Percentiles rank a stretch among this genome's conserved stretches.
Conservation (phyloP, 1,139 yeast genomes). For the Nematodospora anomalae region DNA sequence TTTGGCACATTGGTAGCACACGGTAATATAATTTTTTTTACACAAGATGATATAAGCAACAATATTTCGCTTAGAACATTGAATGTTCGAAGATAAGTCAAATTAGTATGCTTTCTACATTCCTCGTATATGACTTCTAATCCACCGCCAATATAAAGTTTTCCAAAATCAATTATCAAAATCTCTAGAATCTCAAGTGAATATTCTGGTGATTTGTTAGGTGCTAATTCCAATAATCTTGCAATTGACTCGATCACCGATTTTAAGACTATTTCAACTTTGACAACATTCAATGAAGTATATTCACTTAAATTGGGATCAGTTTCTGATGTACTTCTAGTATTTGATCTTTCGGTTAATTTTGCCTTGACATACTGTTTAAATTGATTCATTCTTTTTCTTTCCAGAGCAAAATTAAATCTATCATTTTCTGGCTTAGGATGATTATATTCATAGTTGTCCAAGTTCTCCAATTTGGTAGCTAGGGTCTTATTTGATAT, state of each 20-base stretch:
- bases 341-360: slow-evolving; percentile 22
- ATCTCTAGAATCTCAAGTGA: slow-evolving; percentile 68
- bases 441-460: slow-evolving; percentile 25
- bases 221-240: slow-evolving; percentile 72
- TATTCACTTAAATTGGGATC: slow-evolving; percentile 28
- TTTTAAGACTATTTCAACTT: slow-evolving; percentile 65
- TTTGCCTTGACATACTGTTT: slow-evolving; percentile 38
- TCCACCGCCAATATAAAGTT: slow-evolving; percentile 71
- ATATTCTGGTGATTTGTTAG: slow-evolving; percentile 61
- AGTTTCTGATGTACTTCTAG: slow-evolving; percentile 21
- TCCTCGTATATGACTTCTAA: slow-evolving; percentile 65
- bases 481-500: slow-evolving; percentile 48
- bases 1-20: slow-evolving; percentile 63
- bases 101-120: slow-evolving; percentile 17
- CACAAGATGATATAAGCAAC: slow-evolving; percentile 66
- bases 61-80: slow-evolving; percentile 63
- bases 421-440: slow-evolving; percentile 23
- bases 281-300: slow-evolving; percentile 38
- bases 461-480: slow-evolving; percentile 41
- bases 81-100: slow-evolving; percentile 52
- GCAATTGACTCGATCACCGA: slow-evolving; percentile 80
- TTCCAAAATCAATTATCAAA: slow-evolving; percentile 68
- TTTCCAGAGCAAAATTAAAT: slow-evolving; percentile 39
- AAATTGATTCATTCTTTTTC: slow-evolving; percentile 41
- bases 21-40: slow-evolving; percentile 71